phyloP scores from a whole-genome alignment of 352 stramenopile genomes.

The Globisporangium viniferum region DNA sequence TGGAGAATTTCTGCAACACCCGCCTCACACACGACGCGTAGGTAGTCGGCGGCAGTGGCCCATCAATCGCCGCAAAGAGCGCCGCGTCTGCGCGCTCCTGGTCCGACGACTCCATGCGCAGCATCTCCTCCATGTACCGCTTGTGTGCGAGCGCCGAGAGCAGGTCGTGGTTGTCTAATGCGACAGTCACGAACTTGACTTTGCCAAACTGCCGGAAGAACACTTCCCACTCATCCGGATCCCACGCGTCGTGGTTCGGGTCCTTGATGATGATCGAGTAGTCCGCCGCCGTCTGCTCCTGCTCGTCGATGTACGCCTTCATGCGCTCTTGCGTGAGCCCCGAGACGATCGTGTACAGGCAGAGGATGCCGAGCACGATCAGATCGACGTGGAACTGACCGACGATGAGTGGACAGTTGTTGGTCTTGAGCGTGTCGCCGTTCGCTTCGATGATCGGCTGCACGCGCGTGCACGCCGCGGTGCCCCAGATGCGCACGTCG shows the following conservation, averaged over 20 bases:
- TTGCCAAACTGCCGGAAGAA: conserved; percentile 71
- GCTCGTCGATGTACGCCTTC: conserved; percentile 44
- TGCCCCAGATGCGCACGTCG: conserved; percentile 52
- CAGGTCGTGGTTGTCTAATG: conserved; percentile 56
- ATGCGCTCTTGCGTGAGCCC: conserved; percentile 39
- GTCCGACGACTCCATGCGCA: conserved; percentile 62
- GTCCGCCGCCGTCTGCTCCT: conserved; percentile 67
- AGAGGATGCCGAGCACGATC: conserved; percentile 44
- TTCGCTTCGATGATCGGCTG: conserved; percentile 14
- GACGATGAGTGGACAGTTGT: conserved; percentile 54
- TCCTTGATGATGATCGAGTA: conserved; percentile 76
- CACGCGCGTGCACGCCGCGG: conserved; percentile 55
- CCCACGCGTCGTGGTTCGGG: conserved; percentile 57
- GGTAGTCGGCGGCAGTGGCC: conserved; percentile 20
- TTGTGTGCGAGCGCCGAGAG: conserved; percentile 58
- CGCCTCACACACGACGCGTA: conserved; percentile 21
- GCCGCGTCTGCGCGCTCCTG: conserved; percentile 22
- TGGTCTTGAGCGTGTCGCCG: conserved; percentile 16
- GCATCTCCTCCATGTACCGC: conserved; percentile 67
- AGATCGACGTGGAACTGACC: conserved; percentile 59
- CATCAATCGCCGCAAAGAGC: conserved; percentile 36
- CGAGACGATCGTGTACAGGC: conserved; percentile 42
- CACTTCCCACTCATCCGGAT: conserved; percentile 59
- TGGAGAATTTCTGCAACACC: conserved; percentile 34
- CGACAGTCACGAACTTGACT: conserved; percentile 70